A percentile compares a stretch with the other conserved stretches of the same genome.
Conservation (phyloP, 306 rosid genomes). For the Fragaria iinumae region DNA sequence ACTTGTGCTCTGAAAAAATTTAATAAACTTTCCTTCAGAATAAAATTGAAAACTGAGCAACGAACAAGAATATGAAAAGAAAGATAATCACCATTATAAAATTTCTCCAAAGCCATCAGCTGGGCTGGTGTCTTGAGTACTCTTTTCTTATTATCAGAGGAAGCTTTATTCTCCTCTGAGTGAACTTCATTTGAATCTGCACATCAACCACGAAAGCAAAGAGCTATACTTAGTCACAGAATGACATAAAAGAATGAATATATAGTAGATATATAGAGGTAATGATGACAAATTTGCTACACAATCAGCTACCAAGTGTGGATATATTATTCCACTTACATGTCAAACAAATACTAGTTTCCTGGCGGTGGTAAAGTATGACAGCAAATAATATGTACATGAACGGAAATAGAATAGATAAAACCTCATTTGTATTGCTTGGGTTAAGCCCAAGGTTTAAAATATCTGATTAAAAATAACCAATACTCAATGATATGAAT, state of each 20-base stretch:
- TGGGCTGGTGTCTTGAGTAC: constrained; percentile 86
- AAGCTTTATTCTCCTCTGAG: constrained; percentile 73
- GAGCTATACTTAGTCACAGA: neutral
- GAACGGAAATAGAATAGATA: neutral
- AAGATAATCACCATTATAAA: constrained; percentile 64
- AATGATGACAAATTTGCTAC: neutral
- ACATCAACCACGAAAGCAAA: constrained; percentile 35
- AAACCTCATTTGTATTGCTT: neutral
- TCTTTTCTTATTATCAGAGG: constrained; percentile 67
- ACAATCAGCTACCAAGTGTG: neutral
- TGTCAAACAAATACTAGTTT: constrained; percentile 7
- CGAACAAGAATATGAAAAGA: constrained; percentile 15
- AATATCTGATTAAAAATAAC: neutral
- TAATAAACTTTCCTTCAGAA: constrained; percentile 17
- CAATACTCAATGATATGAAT: neutral
- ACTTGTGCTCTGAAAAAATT: constrained; percentile 70
- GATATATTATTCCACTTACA: neutral
- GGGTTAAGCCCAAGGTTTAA: neutral
- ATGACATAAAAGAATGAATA: neutral
- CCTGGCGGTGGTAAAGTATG: neutral
- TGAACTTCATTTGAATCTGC: constrained; percentile 61
- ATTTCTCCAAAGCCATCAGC: constrained; percentile 72
- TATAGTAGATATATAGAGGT: neutral
- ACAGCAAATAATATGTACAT: neutral
- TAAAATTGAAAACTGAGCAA: constrained; percentile 14